These are phyloP conservation scores for Tolypocladium sp. DNA, from an alignment of 2,329 filamentous ascomycete species.

Conservation along the genomic window DNA sequence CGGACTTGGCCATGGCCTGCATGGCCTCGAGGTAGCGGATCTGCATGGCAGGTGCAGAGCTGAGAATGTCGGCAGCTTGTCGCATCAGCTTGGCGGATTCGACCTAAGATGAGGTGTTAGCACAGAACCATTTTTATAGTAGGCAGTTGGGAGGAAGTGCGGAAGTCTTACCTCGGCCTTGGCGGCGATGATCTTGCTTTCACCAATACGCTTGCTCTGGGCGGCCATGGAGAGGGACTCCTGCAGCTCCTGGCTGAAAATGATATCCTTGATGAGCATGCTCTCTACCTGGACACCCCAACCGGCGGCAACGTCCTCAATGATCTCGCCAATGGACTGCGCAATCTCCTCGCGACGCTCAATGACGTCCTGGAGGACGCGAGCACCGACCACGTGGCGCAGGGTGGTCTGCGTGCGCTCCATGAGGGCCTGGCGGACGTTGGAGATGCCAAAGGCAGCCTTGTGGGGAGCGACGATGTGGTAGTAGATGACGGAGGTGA, in stretches of 20 bases:
- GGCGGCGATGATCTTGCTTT: slow-evolving; percentile 96
- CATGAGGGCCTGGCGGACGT: slow-evolving; percentile 90
- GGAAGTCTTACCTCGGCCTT: slow-evolving; percentile 59
- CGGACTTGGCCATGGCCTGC: slow-evolving; percentile 95
- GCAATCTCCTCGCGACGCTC: slow-evolving; percentile 97
- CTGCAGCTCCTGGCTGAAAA: slow-evolving; percentile 92
- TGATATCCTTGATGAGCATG: slow-evolving; percentile 99
- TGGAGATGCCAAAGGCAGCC: slow-evolving; percentile 90
- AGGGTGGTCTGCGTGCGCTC: slow-evolving; percentile 98
- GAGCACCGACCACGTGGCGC: slow-evolving; percentile 90
- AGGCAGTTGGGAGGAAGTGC: not conserved
- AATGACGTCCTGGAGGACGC: slow-evolving; percentile 94
- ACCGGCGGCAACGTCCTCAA: slow-evolving; percentile 84
- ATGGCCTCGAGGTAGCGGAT: slow-evolving; percentile 97
- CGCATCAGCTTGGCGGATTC: slow-evolving; percentile 91
- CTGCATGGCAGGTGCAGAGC: slow-evolving; percentile 91
- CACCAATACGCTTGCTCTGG: slow-evolving; percentile 95
- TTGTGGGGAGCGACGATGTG: slow-evolving; percentile 94
- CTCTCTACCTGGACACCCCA: slow-evolving; percentile 97
- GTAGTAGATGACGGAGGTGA: slow-evolving; percentile 98
- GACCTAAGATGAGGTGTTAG: slow-evolving; percentile 37
- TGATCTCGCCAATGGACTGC: slow-evolving; percentile 90
- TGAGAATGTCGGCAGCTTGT: slow-evolving; percentile 88
- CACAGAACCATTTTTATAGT: not conserved
- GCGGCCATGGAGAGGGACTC: slow-evolving; percentile 97